phyloP scores from a whole-genome alignment of 805 yeast species.

The Brettanomyces bruxellensis region DNA sequence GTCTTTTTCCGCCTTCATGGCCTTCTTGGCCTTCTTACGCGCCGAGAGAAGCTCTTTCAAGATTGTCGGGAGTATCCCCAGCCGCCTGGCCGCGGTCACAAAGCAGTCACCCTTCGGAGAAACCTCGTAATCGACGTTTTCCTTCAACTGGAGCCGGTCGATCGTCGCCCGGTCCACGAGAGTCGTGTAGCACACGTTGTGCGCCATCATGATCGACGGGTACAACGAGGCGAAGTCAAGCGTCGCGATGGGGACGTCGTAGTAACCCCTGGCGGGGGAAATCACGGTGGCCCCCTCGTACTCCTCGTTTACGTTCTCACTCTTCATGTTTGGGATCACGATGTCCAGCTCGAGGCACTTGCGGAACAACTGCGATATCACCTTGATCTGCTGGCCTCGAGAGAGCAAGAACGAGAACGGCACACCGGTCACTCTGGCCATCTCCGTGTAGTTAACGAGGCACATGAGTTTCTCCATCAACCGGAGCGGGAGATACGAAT shows the following conservation, averaged over 20 bases:
- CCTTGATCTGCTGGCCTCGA: constrained; percentile 97
- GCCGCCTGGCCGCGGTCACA: constrained; percentile 57
- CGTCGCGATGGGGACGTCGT: constrained; percentile 95
- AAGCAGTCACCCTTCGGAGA: constrained; percentile 93
- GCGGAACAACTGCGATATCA: constrained; percentile 87
- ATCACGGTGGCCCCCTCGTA: constrained; percentile 99
- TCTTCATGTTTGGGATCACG: constrained; percentile 83
- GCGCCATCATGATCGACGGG: constrained; percentile 99
- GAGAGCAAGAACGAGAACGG: constrained; percentile 84
- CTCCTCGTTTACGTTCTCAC: constrained; percentile 78
- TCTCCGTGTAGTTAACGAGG: constrained; percentile 91
- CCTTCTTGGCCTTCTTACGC: constrained; percentile 87
- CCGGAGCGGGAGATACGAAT: constrained; percentile 86
- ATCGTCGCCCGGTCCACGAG: constrained; percentile 62
- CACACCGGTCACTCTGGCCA: constrained; percentile 99
- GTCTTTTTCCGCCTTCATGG: constrained; percentile 85
- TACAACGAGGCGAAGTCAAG: constrained; percentile 95
- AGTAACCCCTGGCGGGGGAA: constrained; percentile 93
- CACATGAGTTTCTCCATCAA: constrained; percentile 92
- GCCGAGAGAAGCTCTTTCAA: constrained; percentile 82
- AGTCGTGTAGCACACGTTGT: constrained; percentile 92
- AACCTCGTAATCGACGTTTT: constrained; percentile 68
- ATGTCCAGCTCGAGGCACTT: constrained; percentile 82
- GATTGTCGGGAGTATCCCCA: constrained; percentile 89
- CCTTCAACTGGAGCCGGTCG: constrained; percentile 49